Evolutionary conservation across 164 flowering plant species (phyloP), one percentile per base, ranked within the genome.

Genomic region (Aristolochia californica): DNA sequence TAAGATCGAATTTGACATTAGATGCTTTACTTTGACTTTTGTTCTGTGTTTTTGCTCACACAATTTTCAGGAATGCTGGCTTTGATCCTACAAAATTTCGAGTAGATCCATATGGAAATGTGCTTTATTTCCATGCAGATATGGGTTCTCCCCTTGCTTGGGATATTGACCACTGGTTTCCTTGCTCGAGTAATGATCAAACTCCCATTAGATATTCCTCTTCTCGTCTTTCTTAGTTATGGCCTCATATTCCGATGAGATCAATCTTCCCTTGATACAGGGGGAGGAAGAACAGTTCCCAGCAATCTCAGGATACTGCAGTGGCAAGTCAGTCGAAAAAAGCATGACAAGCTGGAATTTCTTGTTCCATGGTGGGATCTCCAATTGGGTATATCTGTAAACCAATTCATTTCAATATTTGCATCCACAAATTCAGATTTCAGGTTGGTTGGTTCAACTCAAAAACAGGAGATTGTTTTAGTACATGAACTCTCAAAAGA

Each of bases 341-440:
- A 87, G 77, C 84, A 75, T n/a, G 74, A 78, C 75, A 80, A 83
- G 69, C 78, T 87, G 27, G 96, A 87, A 67, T 82, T 81, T 72
- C 78, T 84, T 5, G 73, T 93, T 66, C 99, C 97, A 24, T 93
- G 98, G 99, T 93, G 99, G 99, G 99, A 93, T 71, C 73, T 84
- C 49, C 99, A 93, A 65, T 50, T 87, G 68, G 99, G 99, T 44
- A 70, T 93, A 57, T 89, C 97, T 14, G 83, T 93, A 18, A 85
- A 81, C 73, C 99, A 93, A 78, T 93, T 93, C 77, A 65, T 93
- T 53, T 82, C 94, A 14, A 73, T 93, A 34, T 89, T 93, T 59
- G 95, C 91, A 68, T 83, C 95, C 24, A 70, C 82, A 13, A 85
- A 87, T 59, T 84, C 88, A 0, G 95, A 87, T 70, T 93, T 88